These are phyloP conservation scores for Wakefieldia striispora DNA, from an alignment of 768 basidiomycete genomes.

Conservation along the genomic window DNA sequence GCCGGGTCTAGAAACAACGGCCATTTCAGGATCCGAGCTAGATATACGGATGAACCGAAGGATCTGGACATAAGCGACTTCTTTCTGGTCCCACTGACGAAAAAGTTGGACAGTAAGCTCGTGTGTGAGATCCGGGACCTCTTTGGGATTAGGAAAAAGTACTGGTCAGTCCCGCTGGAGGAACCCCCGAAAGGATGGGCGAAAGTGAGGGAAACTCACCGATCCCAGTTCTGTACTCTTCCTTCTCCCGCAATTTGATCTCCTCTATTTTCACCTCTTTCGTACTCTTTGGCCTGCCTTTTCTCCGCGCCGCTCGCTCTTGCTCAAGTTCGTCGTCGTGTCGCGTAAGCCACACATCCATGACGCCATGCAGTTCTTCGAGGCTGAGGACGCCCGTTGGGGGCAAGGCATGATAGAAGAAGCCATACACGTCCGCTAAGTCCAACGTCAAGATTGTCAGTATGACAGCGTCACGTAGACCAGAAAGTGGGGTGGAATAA, in stretches of 20 bases:
- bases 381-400: slow-evolving; percentile 55
- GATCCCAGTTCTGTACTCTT: slow-evolving; percentile 77
- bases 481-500: background rate
- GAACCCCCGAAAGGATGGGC: background rate
- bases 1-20: slow-evolving; percentile 59
- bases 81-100: slow-evolving; percentile 75
- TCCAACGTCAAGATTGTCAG: background rate
- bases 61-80: slow-evolving; percentile 64
- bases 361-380: slow-evolving; percentile 61
- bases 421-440: slow-evolving; percentile 67
- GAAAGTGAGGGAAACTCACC: slow-evolving; percentile 44
- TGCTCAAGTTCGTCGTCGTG: slow-evolving; percentile 62
- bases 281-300: slow-evolving; percentile 72
- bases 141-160: slow-evolving; percentile 37
- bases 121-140: slow-evolving; percentile 79
- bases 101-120: slow-evolving; percentile 66
- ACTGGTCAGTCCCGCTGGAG: background rate
- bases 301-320: slow-evolving; percentile 60
- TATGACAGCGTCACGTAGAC: too few species aligned
- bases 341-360: slow-evolving; percentile 75
- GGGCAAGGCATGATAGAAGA: slow-evolving; percentile 74
- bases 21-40: slow-evolving; percentile 46
- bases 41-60: slow-evolving; percentile 77
- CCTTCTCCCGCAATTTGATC: slow-evolving; percentile 61
- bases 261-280: slow-evolving; percentile 71